These are phyloP conservation scores for Colletotrichum sublineola DNA, from an alignment of 2,329 filamentous ascomycete species.

Conservation along the genomic window DNA sequence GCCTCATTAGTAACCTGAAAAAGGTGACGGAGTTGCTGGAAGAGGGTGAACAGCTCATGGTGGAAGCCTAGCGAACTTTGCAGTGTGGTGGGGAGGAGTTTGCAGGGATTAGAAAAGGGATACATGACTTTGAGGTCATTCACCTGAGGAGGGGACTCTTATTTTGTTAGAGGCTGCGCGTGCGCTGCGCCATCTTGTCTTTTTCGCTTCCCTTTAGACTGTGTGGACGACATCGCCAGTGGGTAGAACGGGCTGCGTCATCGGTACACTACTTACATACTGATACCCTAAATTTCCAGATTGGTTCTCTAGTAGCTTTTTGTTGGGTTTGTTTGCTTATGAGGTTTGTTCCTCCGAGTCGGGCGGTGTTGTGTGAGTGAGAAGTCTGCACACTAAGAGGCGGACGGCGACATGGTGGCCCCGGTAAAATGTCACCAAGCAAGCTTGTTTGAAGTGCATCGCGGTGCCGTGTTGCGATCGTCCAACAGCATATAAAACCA, in stretches of 20 bases:
- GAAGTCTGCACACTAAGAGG: background rate
- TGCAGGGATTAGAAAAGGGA: background rate
- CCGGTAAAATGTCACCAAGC: background rate
- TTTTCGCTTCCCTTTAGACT: background rate
- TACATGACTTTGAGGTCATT: background rate
- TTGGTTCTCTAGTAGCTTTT: background rate
- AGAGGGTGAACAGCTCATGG: slow-evolving; percentile 92
- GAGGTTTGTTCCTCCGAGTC: background rate
- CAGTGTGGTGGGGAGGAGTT: background rate
- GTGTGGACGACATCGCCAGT: background rate
- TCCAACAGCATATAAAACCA: no score
- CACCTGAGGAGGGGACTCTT: background rate
- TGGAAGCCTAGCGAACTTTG: slow-evolving; percentile 61
- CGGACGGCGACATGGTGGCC: background rate
- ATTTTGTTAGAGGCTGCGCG: background rate
- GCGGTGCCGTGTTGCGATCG: background rate
- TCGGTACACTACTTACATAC: slow-evolving; percentile 11
- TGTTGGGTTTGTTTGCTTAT: background rate
- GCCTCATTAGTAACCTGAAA: slow-evolving; percentile 85
- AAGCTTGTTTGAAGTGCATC: background rate
- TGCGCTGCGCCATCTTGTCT: background rate
- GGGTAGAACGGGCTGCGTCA: background rate
- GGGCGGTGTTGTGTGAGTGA: slow-evolving; percentile 29
- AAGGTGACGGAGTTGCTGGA: slow-evolving; percentile 90
- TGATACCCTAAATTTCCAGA: slow-evolving; percentile 14